These are phyloP conservation scores for Arthrobotrys pseudoclavata DNA, from an alignment of 2,329 filamentous ascomycete species.

Conservation along the genomic window DNA sequence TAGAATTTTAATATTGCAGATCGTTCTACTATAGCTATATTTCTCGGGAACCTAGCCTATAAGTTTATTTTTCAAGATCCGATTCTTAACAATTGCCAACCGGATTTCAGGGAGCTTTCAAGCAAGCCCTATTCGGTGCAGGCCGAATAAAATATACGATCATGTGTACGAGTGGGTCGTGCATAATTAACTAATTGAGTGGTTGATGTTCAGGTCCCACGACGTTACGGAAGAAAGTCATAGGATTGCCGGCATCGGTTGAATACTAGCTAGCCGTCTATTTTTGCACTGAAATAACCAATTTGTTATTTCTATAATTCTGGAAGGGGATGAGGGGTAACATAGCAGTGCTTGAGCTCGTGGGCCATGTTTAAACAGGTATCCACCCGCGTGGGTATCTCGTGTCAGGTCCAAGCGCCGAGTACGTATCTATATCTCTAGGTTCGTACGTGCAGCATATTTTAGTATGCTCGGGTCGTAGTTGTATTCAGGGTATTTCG, in stretches of 20 bases:
- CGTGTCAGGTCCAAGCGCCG: background rate
- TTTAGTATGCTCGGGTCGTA: background rate
- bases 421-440: background rate
- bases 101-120: background rate
- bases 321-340: constrained; percentile 16
- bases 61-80: background rate
- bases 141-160: background rate
- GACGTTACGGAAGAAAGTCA: constrained; percentile 13
- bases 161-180: constrained; percentile 23
- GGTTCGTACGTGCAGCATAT: too few species aligned
- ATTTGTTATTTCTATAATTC: background rate
- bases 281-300: background rate
- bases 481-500: background rate
- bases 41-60: background rate
- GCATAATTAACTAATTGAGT: constrained; percentile 2
- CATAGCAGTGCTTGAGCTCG: constrained; percentile 5
- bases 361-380: background rate
- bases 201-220: constrained; percentile 10
- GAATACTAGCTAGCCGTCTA: background rate
- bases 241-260: background rate
- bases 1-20: background rate
- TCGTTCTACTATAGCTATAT: background rate
- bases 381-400: constrained; percentile 5
- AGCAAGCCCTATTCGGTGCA: background rate
- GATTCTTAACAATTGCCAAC: background rate